Evolutionary conservation across 768 basidiomycete species (phyloP), one percentile per base, ranked within the genome.

Genomic region (Porphyrellus cyaneotinctus): DNA sequence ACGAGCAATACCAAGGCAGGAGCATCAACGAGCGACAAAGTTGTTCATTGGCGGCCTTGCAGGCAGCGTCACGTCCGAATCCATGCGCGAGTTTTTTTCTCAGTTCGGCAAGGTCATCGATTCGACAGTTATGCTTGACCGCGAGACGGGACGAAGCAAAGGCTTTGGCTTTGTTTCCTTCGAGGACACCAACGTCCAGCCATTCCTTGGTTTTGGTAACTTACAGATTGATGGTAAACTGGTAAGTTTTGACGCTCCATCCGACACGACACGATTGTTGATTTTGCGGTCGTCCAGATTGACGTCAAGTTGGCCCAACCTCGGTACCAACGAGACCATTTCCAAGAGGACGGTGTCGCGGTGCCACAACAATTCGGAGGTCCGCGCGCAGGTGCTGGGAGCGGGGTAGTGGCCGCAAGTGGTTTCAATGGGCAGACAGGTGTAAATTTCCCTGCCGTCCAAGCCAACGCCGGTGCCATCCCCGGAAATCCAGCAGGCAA

Each of bases 131-230:
- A 99, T 98, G 97, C 79, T 97, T 60, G 97, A 99, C 72, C 87
- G 93, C 39, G 94, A 97, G 70, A 94, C 93, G 4, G 88, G 90
- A 23, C 74, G 93, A 44, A 94, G 91, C 72, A 97, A 98, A 70
- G 97, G 97, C 13, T 99, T 99, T 59, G 97, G 95, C 0, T 99
- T 99, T 66, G 91, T 98, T 12, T 95, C 93, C 0, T 95, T 97
- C 64, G 88, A 94, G 66, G 88, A 91, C 56, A 87, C 86, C n/a
- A 84, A 88, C 59, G 91, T 95, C 20, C 87, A 92, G 55, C 86
- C 87, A 33, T 88, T 94, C 67, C 83, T 99, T 43, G 88, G 86
- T 1, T 87, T 89, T 47, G 90, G 91, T 7, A 90, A 91, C 61
- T 75, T 97, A 22, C 87, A 92, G 62, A 90, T 97, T 52, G 95